Evolutionary conservation across 1,139 yeast genomes (phyloP).

Genomic region (Wickerhamomyces sp.): DNA sequence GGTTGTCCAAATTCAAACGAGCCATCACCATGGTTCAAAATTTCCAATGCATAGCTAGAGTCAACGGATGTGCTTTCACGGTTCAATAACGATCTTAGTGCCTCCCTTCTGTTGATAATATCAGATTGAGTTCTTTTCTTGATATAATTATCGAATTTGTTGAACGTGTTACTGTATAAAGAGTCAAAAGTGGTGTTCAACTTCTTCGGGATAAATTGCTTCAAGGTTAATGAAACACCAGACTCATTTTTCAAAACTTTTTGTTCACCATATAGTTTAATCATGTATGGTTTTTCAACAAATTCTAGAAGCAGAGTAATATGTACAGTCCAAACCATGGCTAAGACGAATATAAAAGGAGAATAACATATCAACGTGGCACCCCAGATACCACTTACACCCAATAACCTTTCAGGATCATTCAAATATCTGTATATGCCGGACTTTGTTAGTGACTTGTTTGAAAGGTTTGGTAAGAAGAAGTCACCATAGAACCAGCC

Average conservation of each 20-base stretch:
- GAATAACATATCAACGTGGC: slow-evolving; percentile 61
- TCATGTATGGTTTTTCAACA: slow-evolving; percentile 79
- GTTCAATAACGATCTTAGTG: slow-evolving; percentile 3
- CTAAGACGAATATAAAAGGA: slow-evolving; percentile 49
- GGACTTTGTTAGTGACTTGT: slow-evolving; percentile 55
- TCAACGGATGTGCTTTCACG: slow-evolving; percentile 11
- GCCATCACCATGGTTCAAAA: slow-evolving; percentile 17
- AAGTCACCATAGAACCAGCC: slow-evolving; percentile 93
- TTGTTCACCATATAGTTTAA: slow-evolving; percentile 68
- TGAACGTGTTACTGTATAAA: slow-evolving; percentile 15
- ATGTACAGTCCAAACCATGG: slow-evolving; percentile 65
- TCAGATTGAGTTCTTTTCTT: slow-evolving; percentile 23
- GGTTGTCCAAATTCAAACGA: slow-evolving; percentile 45
- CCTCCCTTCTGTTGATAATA: slow-evolving; percentile 9
- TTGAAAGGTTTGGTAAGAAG: slow-evolving; percentile 55
- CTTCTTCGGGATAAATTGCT: slow-evolving; percentile 30
- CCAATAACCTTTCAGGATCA: slow-evolving; percentile 80
- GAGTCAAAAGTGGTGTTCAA: slow-evolving; percentile 24
- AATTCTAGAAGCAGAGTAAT: slow-evolving; percentile 66
- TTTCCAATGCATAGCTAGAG: slow-evolving; percentile 14
- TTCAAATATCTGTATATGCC: slow-evolving; percentile 84
- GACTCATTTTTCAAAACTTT: slow-evolving; percentile 56
- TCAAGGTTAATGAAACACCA: slow-evolving; percentile 43
- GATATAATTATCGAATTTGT: slow-evolving; percentile 19
- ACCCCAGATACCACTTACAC: slow-evolving; percentile 85